These are phyloP conservation scores for Glaciozyma martinii DNA, from an alignment of 768 basidiomycete species.

Conservation along the genomic window DNA sequence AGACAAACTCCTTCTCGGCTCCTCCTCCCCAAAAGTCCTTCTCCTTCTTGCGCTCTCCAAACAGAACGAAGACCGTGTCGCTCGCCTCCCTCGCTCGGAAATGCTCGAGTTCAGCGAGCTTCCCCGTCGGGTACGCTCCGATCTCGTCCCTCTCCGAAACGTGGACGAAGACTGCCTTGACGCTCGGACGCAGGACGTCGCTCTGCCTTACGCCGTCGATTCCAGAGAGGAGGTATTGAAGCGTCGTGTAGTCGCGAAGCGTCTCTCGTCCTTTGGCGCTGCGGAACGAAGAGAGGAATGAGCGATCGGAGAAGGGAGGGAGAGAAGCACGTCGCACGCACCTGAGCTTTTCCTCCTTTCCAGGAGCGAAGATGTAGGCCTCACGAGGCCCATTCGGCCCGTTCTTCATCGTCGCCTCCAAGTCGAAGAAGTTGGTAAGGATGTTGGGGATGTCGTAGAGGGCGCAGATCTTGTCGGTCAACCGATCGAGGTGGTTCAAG, in stretches of 20 bases:
- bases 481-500: neutral
- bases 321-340: too few species aligned
- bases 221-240: slow-evolving; percentile 15
- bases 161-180: slow-evolving; percentile 26
- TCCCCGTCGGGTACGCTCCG: slow-evolving; percentile 7
- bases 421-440: slow-evolving; percentile 1
- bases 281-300: slow-evolving; percentile 7
- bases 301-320: neutral
- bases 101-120: slow-evolving; percentile 6
- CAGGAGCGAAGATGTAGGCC: too few species aligned
- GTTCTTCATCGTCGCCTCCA: slow-evolving; percentile 6
- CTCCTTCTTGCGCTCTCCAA: slow-evolving; percentile 2
- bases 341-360: too few species aligned
- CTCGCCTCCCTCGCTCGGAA: neutral
- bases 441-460: slow-evolving; percentile 9
- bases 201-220: slow-evolving; percentile 16
- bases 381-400: neutral
- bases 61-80: slow-evolving; percentile 6
- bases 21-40: neutral
- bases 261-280: neutral
- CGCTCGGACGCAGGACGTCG: neutral
- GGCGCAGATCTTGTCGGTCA: slow-evolving; percentile 3
- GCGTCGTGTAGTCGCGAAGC: slow-evolving; percentile 14
- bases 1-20: neutral
- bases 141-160: neutral